Evolutionary conservation across 2,329 filamentous ascomycete genomes (phyloP).

Genomic region (Aspergillus fructus): DNA sequence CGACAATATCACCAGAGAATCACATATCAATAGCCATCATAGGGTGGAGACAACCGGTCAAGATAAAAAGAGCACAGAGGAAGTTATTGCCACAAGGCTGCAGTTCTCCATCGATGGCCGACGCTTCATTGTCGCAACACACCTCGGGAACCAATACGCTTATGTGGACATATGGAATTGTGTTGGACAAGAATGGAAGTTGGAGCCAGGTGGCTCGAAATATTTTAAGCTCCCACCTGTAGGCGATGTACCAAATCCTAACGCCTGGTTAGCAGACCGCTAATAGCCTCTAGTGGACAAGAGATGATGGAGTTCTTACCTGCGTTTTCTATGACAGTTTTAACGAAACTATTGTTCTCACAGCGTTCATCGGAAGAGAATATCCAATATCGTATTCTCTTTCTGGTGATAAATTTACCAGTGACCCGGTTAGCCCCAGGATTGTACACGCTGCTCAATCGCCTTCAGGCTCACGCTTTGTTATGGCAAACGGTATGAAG

Average conservation of each 20-base stretch:
- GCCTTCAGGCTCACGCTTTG: slow-evolving; percentile 30
- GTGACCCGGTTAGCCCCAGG: slow-evolving; percentile 30
- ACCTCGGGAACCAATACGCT: slow-evolving; percentile 29
- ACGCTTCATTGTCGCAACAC: slow-evolving; percentile 33
- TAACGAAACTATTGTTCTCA: slow-evolving; percentile 28
- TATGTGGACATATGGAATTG: slow-evolving; percentile 25
- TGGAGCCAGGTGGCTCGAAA: slow-evolving; percentile 15
- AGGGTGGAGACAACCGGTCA: slow-evolving; percentile 1
- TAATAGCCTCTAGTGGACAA: slow-evolving; percentile 25
- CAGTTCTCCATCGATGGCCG: slow-evolving; percentile 35
- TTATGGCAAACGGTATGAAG: slow-evolving; percentile 34
- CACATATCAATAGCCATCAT: background rate
- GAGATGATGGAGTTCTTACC: slow-evolving; percentile 36
- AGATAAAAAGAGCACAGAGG: slow-evolving; percentile 18
- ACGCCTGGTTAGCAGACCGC: background rate
- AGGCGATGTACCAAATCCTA: background rate
- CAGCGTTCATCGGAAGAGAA: slow-evolving; percentile 23
- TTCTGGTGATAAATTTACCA: slow-evolving; percentile 21
- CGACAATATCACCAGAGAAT: slow-evolving; percentile 1
- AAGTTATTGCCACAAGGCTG: slow-evolving; percentile 30
- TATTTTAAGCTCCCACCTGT: slow-evolving; percentile 22
- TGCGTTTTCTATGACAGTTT: slow-evolving; percentile 34
- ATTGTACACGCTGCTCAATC: slow-evolving; percentile 37
- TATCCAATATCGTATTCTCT: slow-evolving; percentile 21
- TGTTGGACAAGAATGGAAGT: slow-evolving; percentile 18